phyloP scores from a whole-genome alignment of 2,329 filamentous ascomycete species.

The Alternaria tenuissima region DNA sequence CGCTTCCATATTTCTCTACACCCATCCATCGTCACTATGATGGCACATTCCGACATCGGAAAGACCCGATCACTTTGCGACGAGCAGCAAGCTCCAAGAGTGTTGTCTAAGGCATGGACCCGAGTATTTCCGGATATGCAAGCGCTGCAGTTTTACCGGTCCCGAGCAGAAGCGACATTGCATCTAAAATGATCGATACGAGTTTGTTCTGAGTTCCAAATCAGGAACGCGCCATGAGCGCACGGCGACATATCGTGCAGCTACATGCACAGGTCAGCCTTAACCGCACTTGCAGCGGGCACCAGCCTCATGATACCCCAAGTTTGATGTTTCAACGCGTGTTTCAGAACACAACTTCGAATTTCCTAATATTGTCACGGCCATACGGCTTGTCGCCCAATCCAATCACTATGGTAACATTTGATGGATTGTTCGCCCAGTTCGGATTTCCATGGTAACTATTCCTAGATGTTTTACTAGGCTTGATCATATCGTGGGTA shows the following conservation, averaged over 20 bases:
- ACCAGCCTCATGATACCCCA: slow-evolving; percentile 11
- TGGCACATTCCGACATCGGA: background rate
- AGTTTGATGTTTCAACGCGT: slow-evolving; percentile 8
- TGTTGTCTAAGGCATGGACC: background rate
- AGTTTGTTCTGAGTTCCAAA: slow-evolving; percentile 1
- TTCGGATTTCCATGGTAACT: slow-evolving; percentile 7
- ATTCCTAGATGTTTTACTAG: slow-evolving; percentile 1
- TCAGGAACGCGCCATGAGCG: slow-evolving; percentile 3
- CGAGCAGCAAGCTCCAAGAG: background rate
- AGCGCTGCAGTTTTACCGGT: background rate
- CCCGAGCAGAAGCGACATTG: background rate
- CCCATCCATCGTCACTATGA: background rate
- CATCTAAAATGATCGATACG: background rate
- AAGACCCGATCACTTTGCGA: background rate
- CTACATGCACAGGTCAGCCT: slow-evolving; percentile 8
- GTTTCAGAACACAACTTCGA: background rate
- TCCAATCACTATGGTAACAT: slow-evolving; percentile 12
- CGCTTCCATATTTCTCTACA: background rate
- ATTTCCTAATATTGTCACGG: background rate
- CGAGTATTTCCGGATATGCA: background rate
- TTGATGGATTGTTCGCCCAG: slow-evolving; percentile 1
- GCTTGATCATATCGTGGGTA: background rate
- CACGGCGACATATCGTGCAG: slow-evolving; percentile 10
- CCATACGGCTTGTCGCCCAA: slow-evolving; percentile 3
- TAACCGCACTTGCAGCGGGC: slow-evolving; percentile 16